These are phyloP conservation scores for Xanthoconium stramineum DNA, from an alignment of 768 basidiomycete genomes.

Conservation along the genomic window DNA sequence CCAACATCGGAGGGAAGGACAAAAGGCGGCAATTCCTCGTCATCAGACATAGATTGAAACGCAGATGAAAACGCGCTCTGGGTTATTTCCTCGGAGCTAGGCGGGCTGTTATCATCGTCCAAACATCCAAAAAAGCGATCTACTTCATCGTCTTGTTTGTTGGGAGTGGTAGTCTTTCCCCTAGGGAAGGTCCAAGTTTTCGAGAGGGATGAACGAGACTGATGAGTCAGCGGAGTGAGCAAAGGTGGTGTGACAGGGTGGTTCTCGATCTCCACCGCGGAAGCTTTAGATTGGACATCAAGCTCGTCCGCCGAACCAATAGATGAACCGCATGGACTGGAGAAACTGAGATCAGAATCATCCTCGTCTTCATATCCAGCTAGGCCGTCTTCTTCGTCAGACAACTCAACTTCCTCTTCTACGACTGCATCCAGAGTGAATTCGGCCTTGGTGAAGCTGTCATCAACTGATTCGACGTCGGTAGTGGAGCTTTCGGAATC, in stretches of 20 bases:
- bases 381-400: constrained; percentile 51
- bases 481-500: constrained; percentile 66
- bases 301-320: constrained; percentile 53
- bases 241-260: constrained; percentile 1
- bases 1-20: constrained; percentile 47
- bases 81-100: constrained; percentile 46
- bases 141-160: constrained; percentile 42
- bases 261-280: constrained; percentile 12
- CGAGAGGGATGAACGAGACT: constrained; percentile 46
- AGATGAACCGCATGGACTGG: constrained; percentile 47
- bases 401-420: constrained; percentile 48
- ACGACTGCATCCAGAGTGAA: constrained; percentile 54
- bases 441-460: constrained; percentile 37
- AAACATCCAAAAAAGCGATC: constrained; percentile 78
- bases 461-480: constrained; percentile 63
- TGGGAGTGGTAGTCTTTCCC: constrained; percentile 22
- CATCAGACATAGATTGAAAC: constrained; percentile 48
- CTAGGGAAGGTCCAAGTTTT: constrained; percentile 69
- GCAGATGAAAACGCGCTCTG: constrained; percentile 57
- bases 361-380: constrained; percentile 71
- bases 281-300: constrained; percentile 7
- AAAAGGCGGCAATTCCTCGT: constrained; percentile 47
- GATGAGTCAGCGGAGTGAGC: constrained; percentile 26
- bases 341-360: constrained; percentile 49
- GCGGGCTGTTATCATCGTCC: constrained; percentile 52